A percentile compares a stretch with the other conserved stretches of the same genome.
Conservation (phyloP, 1,284 basidiomycete species). For the Naganishia cerealis region DNA sequence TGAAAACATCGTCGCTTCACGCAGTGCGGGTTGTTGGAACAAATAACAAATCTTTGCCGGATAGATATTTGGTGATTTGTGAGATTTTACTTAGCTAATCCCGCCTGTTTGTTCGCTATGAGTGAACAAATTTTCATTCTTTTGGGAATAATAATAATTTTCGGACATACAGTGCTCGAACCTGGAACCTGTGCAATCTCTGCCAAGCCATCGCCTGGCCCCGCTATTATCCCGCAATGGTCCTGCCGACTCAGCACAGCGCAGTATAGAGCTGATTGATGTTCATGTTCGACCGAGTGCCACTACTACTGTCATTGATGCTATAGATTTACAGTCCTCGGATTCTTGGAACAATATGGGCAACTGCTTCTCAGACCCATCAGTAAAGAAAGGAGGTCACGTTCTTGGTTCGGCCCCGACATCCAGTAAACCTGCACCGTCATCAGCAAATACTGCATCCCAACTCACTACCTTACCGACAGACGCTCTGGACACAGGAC, state of each 20-base stretch:
- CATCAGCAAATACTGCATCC: slow-evolving; percentile 26
- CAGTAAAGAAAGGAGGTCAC: slow-evolving; percentile 40
- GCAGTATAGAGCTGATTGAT: background rate
- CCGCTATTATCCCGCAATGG: too few relatives aligned
- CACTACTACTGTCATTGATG: background rate
- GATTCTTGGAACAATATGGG: slow-evolving; percentile 42
- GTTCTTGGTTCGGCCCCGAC: slow-evolving; percentile 44
- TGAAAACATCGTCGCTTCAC: too few relatives aligned
- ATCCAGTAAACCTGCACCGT: slow-evolving; percentile 26
- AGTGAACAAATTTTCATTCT: too few relatives aligned
- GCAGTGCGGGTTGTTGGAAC: too few relatives aligned
- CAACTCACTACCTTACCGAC: background rate
- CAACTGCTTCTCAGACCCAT: slow-evolving; percentile 54
- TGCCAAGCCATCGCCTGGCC: background rate
- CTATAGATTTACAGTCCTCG: background rate
- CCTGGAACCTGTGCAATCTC: too few relatives aligned
- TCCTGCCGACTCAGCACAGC: slow-evolving; percentile 1
- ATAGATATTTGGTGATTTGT: too few relatives aligned
- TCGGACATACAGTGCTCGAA: too few relatives aligned
- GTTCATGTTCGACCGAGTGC: background rate
- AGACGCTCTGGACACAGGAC: background rate
- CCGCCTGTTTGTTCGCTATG: too few relatives aligned
- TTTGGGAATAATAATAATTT: too few relatives aligned
- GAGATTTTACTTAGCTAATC: too few relatives aligned
- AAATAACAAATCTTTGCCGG: too few relatives aligned